These are phyloP conservation scores for Mrakia gelida DNA, from an alignment of 768 basidiomycete genomes.

Conservation along the genomic window DNA sequence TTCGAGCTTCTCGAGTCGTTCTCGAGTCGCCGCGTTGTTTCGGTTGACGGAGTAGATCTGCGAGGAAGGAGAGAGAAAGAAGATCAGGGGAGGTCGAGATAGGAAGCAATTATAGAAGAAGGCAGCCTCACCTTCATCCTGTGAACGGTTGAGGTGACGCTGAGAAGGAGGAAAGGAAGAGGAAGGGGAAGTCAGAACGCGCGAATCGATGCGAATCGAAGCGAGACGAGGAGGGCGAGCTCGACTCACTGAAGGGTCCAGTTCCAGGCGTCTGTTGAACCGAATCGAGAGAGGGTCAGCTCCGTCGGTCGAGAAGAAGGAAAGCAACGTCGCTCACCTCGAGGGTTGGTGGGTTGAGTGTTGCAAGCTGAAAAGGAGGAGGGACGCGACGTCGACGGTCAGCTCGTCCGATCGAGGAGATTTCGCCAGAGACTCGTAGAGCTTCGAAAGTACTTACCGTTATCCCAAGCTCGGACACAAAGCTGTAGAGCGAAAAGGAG, in stretches of 20 bases:
- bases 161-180: too few relatives aligned
- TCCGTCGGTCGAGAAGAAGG: too few relatives aligned
- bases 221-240: too few relatives aligned
- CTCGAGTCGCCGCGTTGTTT: constrained; percentile 48
- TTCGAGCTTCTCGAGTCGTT: constrained; percentile 49
- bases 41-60: constrained; percentile 53
- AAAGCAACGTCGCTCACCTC: constrained; percentile 31
- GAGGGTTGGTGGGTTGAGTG: constrained; percentile 56
- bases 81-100: background rate
- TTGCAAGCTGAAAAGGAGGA: constrained; percentile 46
- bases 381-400: too few relatives aligned
- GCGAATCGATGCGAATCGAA: too few relatives aligned
- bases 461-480: constrained; percentile 57
- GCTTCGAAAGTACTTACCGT: constrained; percentile 34
- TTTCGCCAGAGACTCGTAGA: too few relatives aligned
- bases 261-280: background rate
- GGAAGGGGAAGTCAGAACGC: too few relatives aligned
- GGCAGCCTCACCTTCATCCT: constrained; percentile 47
- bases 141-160: constrained; percentile 54
- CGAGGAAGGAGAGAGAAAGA: background rate
- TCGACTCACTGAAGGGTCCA: constrained; percentile 41
- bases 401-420: too few relatives aligned
- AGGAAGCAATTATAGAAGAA: background rate
- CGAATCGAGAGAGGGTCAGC: too few relatives aligned
- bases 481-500: constrained; percentile 44